Percentiles rank a stretch among this genome's conserved stretches.
These are phyloP conservation scores for Penicillium mononematosum DNA, from an alignment of 495 filamentous ascomycete genomes.

Conservation along the genomic window DNA sequence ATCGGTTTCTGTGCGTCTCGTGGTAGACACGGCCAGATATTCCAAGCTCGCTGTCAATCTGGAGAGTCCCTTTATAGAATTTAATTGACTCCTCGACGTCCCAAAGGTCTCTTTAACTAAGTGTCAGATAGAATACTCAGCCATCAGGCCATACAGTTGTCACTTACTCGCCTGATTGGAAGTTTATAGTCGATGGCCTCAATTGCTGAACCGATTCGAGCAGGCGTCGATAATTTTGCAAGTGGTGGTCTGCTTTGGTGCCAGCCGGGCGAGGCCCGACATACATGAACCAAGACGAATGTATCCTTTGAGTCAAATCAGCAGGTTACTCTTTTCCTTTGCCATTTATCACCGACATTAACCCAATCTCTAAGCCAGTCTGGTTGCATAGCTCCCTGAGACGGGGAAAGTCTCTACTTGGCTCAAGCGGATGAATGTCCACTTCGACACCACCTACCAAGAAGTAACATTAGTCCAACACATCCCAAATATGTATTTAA, in stretches of 20 bases:
- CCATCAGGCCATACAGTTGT: too few species aligned
- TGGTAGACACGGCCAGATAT: conserved; percentile 26
- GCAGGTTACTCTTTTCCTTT: background rate
- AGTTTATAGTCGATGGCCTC: conserved; percentile 23
- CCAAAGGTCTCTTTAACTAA: conserved; percentile 23
- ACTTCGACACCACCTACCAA: conserved; percentile 26
- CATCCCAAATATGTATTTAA: background rate
- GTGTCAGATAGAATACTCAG: background rate
- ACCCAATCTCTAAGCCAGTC: conserved; percentile 22
- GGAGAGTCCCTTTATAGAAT: conserved; percentile 25
- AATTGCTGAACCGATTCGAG: conserved; percentile 17
- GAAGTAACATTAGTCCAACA: too few species aligned
- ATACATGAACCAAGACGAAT: conserved; percentile 27
- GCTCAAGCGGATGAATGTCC: conserved; percentile 19
- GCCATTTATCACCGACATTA: conserved; percentile 14
- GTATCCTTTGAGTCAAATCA: conserved; percentile 9
- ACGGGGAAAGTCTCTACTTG: conserved; percentile 12
- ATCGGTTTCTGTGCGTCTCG: conserved; percentile 32
- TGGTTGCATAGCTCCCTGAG: conserved; percentile 24
- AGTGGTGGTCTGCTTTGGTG: conserved; percentile 19
- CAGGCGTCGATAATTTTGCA: conserved; percentile 21
- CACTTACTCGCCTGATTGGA: conserved; percentile 28
- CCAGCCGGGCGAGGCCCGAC: conserved; percentile 21
- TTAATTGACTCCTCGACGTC: conserved; percentile 27
- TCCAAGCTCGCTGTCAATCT: conserved; percentile 26